Conservation (phyloP, 2,329 filamentous ascomycete species). For the Beauveria caledonica region DNA sequence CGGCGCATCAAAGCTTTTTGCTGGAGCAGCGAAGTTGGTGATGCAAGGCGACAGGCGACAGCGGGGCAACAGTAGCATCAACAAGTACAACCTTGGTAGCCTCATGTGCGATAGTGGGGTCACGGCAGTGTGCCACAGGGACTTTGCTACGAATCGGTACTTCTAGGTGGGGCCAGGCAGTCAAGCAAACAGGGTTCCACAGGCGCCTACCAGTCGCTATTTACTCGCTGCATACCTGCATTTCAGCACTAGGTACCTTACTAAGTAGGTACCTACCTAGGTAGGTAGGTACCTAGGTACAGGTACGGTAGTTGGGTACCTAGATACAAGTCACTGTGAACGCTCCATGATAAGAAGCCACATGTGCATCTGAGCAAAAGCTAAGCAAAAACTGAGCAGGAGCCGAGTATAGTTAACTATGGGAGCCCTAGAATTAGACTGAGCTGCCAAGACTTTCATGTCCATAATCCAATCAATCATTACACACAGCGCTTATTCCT, state of each 20-base stretch:
- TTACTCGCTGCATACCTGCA: too few relatives aligned
- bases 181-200: neutral
- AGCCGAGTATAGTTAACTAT: too few relatives aligned
- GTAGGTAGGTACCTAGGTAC: too few relatives aligned
- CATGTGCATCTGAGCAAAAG: neutral
- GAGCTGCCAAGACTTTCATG: neutral
- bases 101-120: constrained; percentile 1
- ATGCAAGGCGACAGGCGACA: neutral
- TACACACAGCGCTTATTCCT: neutral
- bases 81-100: neutral
- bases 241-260: too few relatives aligned
- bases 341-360: neutral
- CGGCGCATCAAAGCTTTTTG: neutral
- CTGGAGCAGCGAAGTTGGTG: neutral
- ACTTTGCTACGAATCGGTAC: neutral
- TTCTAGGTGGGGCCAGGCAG: too few relatives aligned
- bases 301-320: too few relatives aligned
- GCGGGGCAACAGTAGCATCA: neutral
- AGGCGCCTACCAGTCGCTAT: neutral
- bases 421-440: neutral
- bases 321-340: neutral
- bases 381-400: neutral
- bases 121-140: neutral
- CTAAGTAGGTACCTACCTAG: too few relatives aligned
- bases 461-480: neutral